phyloP scores from a whole-genome alignment of 2,329 filamentous ascomycete species.

The Stagonosporopsis chrysanthemi region DNA sequence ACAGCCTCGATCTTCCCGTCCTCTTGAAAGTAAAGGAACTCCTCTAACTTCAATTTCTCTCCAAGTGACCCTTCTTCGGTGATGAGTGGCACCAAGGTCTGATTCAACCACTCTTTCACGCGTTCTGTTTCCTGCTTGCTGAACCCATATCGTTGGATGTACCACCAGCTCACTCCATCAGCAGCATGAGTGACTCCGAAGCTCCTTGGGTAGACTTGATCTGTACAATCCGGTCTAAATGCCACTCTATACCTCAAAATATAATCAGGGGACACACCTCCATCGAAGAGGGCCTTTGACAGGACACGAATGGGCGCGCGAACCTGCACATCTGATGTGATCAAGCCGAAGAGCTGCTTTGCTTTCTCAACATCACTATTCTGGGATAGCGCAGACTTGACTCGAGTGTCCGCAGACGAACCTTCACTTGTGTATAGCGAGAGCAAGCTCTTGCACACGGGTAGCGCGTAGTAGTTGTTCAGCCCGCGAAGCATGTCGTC shows the following conservation, averaged over 20 bases:
- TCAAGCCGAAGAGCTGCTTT: slow-evolving; percentile 8
- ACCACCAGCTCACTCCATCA: slow-evolving; percentile 18
- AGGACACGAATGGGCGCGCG: slow-evolving; percentile 13
- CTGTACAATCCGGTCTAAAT: slow-evolving; percentile 10
- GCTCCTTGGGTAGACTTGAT: slow-evolving; percentile 7
- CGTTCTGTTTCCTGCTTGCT: background rate
- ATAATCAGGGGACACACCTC: slow-evolving; percentile 4
- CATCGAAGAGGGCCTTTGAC: slow-evolving; percentile 9
- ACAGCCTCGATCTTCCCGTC: background rate
- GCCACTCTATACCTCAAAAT: slow-evolving; percentile 13
- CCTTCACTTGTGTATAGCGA: slow-evolving; percentile 7
- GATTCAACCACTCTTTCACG: slow-evolving; percentile 5
- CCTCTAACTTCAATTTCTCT: background rate
- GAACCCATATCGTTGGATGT: slow-evolving; percentile 8
- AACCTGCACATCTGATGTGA: slow-evolving; percentile 16
- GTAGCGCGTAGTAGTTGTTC: slow-evolving; percentile 14
- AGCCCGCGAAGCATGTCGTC: slow-evolving; percentile 8
- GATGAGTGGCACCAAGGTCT: slow-evolving; percentile 6
- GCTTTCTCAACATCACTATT: slow-evolving; percentile 3
- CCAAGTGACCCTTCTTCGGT: background rate
- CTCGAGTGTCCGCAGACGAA: slow-evolving; percentile 1
- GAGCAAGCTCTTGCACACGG: slow-evolving; percentile 8
- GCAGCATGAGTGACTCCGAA: slow-evolving; percentile 13
- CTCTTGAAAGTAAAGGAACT: slow-evolving; percentile 8
- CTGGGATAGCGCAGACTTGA: background rate